Percentiles rank a stretch among this genome's conserved stretches.
phyloP scores from a whole-genome alignment of 2,329 filamentous ascomycete genomes.

The Venturia aucupariae region DNA sequence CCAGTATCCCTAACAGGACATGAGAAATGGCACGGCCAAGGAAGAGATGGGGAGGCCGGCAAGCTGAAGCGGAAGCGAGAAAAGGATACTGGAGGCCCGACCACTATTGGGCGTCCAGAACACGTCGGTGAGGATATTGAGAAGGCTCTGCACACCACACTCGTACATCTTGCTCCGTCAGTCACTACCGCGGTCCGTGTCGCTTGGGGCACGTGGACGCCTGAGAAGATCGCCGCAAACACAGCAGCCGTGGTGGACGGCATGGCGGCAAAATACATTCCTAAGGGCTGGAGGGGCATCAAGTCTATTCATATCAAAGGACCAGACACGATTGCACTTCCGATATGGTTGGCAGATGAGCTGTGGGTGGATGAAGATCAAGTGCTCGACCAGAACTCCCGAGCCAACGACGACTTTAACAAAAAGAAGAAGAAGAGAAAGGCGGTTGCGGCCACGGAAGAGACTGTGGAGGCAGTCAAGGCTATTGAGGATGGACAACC shows the following conservation, averaged over 20 bases:
- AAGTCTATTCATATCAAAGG: slow-evolving; percentile 84
- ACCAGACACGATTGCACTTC: slow-evolving; percentile 75
- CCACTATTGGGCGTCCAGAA: slow-evolving; percentile 45
- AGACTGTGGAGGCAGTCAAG: background rate
- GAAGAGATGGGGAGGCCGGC: background rate
- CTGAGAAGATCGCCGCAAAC: slow-evolving; percentile 73
- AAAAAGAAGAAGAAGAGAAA: slow-evolving; percentile 14
- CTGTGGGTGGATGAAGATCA: slow-evolving; percentile 75
- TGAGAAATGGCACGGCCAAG: slow-evolving; percentile 23
- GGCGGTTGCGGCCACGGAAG: background rate
- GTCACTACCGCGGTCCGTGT: slow-evolving; percentile 75
- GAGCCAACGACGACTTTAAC: slow-evolving; percentile 16
- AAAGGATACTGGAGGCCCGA: slow-evolving; percentile 40
- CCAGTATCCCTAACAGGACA: slow-evolving; percentile 64
- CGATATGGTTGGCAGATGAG: slow-evolving; percentile 90
- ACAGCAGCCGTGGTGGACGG: slow-evolving; percentile 52
- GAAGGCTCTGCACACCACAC: slow-evolving; percentile 64
- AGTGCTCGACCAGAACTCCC: slow-evolving; percentile 49
- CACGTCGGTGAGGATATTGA: slow-evolving; percentile 74
- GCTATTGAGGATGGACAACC: background rate
- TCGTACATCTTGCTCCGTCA: slow-evolving; percentile 69
- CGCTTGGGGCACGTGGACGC: slow-evolving; percentile 62
- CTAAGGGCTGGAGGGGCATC: slow-evolving; percentile 81
- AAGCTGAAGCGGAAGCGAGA: slow-evolving; percentile 41
- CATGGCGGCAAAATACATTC: slow-evolving; percentile 58